Base-by-base conservation (phyloP, 441 rosid genomes). In the Populus hybrid region DNA sequence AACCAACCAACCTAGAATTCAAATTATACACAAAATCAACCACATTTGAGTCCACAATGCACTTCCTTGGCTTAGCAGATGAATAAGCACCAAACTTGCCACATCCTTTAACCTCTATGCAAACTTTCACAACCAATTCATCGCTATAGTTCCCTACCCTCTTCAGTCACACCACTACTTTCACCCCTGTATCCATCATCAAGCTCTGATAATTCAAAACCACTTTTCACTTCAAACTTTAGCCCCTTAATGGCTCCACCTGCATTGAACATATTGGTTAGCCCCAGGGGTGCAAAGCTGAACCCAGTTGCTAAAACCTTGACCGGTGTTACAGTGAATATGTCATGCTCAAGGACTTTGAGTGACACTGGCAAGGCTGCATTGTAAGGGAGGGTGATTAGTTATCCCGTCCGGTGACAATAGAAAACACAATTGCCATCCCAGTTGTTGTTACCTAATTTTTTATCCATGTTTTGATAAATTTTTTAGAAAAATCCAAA, bases 71-170 rank as follows among this genome's bases (percentile, higher is more conserved):
- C 86, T 88, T 84, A 16, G 84, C 83, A 1, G 96, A 89, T 4
- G 96, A 91, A 79, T 88, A 95, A 10, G 89, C 91, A 68, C 98
- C 95, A 0, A 93, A 91, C 75, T 76, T 90, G 59, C 97, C 99
- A 63, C 97, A 89, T 2, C 99, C 98, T 83, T 87, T 91, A 50
- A 92, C 87, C 63, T 91, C 90, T 88, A 91, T 83, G 31, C 68
- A 28, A 36, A 88, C 91, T 75, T 76, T 88, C 26, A 87, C 93
- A 16, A 85, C 85, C 83, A 81, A 76, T 78, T 85, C 89, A 45
- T 77, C 3, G 76, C 84, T 82, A 26, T 6, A 20, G 63, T 83
- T 81, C 78, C 78, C 86, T 59, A 68, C 75, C 12, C 71, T 79
- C 75, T 66, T 50, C 83, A 18, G 31, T 64, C 7, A 63, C 18